Evolutionary conservation across 345 rosid genomes (phyloP).

Genomic region (Gossypium herbaceum): DNA sequence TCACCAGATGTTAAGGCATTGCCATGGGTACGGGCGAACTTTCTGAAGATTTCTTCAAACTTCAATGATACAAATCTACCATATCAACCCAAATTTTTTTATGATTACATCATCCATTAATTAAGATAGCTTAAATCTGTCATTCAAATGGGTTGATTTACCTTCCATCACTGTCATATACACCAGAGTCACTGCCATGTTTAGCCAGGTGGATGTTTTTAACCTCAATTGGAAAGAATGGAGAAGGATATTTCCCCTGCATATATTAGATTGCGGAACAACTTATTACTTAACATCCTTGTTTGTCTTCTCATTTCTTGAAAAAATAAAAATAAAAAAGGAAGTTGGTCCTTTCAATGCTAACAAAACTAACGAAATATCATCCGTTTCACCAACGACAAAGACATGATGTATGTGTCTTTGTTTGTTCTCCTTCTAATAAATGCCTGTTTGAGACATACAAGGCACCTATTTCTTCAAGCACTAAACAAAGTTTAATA

Average conservation of each 20-base stretch:
- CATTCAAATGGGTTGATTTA: conserved; percentile 9
- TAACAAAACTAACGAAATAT: too few species aligned
- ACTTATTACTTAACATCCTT: too few species aligned
- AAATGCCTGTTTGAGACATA: too few species aligned
- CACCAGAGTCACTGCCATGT: conserved; percentile 86
- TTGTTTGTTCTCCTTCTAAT: too few species aligned
- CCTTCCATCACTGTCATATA: conserved; percentile 82
- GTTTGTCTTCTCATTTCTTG: too few species aligned
- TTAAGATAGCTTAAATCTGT: neutral
- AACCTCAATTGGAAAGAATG: conserved; percentile 64
- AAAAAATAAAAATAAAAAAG: too few species aligned
- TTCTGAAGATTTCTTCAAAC: conserved; percentile 68
- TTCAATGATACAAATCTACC: conserved; percentile 60
- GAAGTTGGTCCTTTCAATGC: too few species aligned
- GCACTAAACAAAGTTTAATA: too few species aligned
- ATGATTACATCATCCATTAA: neutral
- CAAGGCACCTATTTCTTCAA: too few species aligned
- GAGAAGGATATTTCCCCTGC: conserved; percentile 67
- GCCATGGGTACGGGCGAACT: conserved; percentile 41
- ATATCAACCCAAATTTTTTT: neutral
- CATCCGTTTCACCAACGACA: too few species aligned
- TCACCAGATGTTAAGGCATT: conserved; percentile 50
- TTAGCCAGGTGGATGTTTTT: conserved; percentile 60
- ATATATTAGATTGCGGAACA: neutral
- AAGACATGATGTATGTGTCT: too few species aligned